Conservation (phyloP, 1,139 yeast species). For the Kodamaea anthophila region DNA sequence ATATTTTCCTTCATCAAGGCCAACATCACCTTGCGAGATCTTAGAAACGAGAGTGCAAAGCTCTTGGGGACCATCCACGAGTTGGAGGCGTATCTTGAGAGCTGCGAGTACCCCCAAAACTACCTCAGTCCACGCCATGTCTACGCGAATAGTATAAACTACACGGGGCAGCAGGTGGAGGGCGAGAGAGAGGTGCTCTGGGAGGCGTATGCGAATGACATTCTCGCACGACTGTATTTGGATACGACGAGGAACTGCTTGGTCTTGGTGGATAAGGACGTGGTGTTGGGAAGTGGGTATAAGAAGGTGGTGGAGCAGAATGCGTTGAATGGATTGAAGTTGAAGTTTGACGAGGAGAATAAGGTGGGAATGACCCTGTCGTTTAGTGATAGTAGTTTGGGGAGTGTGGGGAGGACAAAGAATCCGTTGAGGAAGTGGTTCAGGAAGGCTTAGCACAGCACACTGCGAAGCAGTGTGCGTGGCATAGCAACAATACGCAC, state of each 20-base stretch:
- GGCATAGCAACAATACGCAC: too few relatives aligned
- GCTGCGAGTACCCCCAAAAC: slow-evolving; percentile 36
- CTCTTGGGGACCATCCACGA: slow-evolving; percentile 31
- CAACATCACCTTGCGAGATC: slow-evolving; percentile 40
- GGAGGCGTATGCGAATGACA: slow-evolving; percentile 19
- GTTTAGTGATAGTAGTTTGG: slow-evolving; percentile 21
- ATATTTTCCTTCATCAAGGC: slow-evolving; percentile 42
- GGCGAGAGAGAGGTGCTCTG: slow-evolving; percentile 7
- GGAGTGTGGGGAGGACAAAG: slow-evolving; percentile 20
- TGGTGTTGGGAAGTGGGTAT: slow-evolving; percentile 13
- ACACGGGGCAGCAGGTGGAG: slow-evolving; percentile 3
- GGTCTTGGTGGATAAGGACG: slow-evolving; percentile 19
- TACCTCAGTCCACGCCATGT: slow-evolving; percentile 13
- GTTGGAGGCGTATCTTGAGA: slow-evolving; percentile 29
- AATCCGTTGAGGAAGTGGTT: slow-evolving; percentile 38
- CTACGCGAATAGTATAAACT: slow-evolving; percentile 7
- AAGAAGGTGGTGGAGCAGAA: slow-evolving; percentile 14
- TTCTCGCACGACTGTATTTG: slow-evolving; percentile 26
- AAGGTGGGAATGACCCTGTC: slow-evolving; percentile 14
- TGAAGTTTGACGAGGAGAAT: slow-evolving; percentile 20
- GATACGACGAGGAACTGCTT: slow-evolving; percentile 30
- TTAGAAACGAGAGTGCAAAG: slow-evolving; percentile 41
- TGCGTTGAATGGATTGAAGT: slow-evolving; percentile 28
- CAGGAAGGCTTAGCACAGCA: too few relatives aligned
- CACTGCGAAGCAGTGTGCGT: too few relatives aligned